Base-by-base conservation (phyloP, 2,329 filamentous ascomycete genomes). In the Dactylellina parvicollis region DNA sequence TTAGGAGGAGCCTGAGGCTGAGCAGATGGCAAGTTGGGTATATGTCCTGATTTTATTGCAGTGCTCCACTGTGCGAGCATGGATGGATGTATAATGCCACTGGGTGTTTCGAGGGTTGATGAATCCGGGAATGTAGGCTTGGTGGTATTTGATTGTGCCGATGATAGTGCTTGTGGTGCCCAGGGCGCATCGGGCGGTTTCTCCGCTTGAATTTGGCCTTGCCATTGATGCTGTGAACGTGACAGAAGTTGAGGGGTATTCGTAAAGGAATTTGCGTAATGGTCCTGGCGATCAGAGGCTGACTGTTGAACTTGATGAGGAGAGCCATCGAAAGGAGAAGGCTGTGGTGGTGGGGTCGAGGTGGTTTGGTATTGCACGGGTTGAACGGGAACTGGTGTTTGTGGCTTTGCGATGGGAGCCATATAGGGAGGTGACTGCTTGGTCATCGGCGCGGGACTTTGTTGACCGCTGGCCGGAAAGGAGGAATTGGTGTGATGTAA, bases 51-150 rank as follows among this genome's bases (percentile, higher is more conserved):
- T 12, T 62, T 49, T 1, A 28, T 52, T 34, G 57, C 24, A n/a
- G 50, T 34, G 24, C 38, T 64, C 67, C 67, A 72, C 32, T 72
- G 67, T 1, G 52, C 36, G 2, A 72, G 52, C 59, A 72, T 64
- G 4, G 67, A 72, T 8, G 67, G 67, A 26, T 72, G 67, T 28
- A 72, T 72, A 14, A 64, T 65, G 2, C 67, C 67, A 38, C 5
- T 30, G 0, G 59, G 50, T 2, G 18, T 47, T 4, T 28, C 12
- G 3, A n/a, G 4, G 16, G 30, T 24, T 3, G 14, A 9, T 34
- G 10, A 3, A 44, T 50, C 34, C 26, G 32, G 0, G 4, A 30
- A 8, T 20, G 26, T 10, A 1, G 32, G 42, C 2, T 10, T 22
- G 9, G 57, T 14, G n/a, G 28, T n/a, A 20, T 20, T 16, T 24